Evolutionary conservation across 139 green algal genomes (phyloP).

Genomic region (Zygnema circumcarinatum): DNA sequence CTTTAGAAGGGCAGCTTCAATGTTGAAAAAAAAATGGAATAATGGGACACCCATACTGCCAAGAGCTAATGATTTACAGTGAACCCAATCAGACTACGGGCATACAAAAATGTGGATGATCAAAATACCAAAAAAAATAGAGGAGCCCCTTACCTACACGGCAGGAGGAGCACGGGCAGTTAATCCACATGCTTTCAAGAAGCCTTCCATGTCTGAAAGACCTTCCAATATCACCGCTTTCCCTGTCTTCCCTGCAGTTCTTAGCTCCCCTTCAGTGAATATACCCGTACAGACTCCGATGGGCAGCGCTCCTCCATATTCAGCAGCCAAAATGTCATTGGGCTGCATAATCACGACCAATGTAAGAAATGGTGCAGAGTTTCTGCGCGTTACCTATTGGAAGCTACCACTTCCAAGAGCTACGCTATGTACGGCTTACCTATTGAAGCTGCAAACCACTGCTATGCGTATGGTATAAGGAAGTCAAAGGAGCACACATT

Average conservation of each 20-base stretch:
- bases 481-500: not conserved
- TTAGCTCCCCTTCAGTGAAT: slow-evolving; percentile 11
- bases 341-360: slow-evolving; percentile 13
- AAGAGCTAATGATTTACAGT: too few species aligned
- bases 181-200: slow-evolving; percentile 28
- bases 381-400: not conserved
- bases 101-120: too few species aligned
- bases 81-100: too few species aligned
- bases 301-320: slow-evolving; percentile 18
- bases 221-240: slow-evolving; percentile 9
- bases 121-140: too few species aligned
- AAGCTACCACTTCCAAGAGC: not conserved
- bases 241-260: not conserved
- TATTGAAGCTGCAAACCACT: not conserved
- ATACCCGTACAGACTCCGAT: slow-evolving; percentile 35
- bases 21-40: too few species aligned
- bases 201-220: not conserved
- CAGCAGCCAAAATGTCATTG: slow-evolving; percentile 28
- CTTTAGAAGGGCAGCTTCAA: too few species aligned
- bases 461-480: not conserved
- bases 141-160: too few species aligned
- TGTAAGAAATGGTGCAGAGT: not conserved
- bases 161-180: too few species aligned
- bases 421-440: too few species aligned
- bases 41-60: too few species aligned